phyloP scores from a whole-genome alignment of 306 rosid genomes.

The Gastrolobium bilobum region DNA sequence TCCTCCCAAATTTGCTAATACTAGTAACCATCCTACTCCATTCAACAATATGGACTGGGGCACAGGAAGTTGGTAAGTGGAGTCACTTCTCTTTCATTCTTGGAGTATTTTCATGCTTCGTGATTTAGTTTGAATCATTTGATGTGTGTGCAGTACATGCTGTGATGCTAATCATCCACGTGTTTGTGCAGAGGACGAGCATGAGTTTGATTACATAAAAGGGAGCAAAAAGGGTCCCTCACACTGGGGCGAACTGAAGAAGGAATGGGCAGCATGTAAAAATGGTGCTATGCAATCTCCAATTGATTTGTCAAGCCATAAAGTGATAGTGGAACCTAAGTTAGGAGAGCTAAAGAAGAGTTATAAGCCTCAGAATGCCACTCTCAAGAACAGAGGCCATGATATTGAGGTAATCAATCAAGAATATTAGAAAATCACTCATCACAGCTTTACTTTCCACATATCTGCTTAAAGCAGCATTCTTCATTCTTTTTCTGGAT shows the following conservation, averaged over 20 bases:
- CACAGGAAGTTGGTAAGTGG: conserved; percentile 79
- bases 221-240: conserved; percentile 65
- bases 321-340: conserved; percentile 52
- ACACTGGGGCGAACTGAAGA: conserved; percentile 67
- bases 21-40: conserved; percentile 36
- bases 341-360: conserved; percentile 49
- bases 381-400: conserved; percentile 73
- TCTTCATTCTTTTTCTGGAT: neutral
- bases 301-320: conserved; percentile 60
- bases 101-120: neutral
- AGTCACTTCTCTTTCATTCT: neutral
- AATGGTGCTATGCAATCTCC: conserved; percentile 77
- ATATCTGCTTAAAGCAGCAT: no score
- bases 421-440: neutral
- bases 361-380: conserved; percentile 63
- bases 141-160: neutral
- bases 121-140: neutral
- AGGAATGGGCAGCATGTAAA: conserved; percentile 71
- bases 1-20: conserved; percentile 37
- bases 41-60: conserved; percentile 44
- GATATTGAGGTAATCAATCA: conserved; percentile 66
- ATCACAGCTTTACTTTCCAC: neutral
- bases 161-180: neutral
- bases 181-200: conserved; percentile 69
- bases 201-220: conserved; percentile 61